Percentiles rank a stretch among this genome's conserved stretches.
phyloP scores from a whole-genome alignment of 1,284 basidiomycete species.

The Kwoniella shivajii region DNA sequence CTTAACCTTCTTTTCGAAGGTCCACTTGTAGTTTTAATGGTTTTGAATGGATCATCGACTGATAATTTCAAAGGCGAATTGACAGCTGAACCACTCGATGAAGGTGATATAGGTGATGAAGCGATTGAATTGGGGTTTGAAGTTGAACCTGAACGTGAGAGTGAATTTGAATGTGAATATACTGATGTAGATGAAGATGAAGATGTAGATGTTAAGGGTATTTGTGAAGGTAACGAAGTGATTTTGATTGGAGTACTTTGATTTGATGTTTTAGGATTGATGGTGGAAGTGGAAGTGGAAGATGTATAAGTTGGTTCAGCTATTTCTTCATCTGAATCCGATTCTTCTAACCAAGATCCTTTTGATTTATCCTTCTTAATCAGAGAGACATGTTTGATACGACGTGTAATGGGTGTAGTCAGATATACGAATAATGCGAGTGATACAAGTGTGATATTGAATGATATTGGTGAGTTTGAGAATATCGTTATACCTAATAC shows the following conservation, averaged over 20 bases:
- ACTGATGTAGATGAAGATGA: background rate
- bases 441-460: conserved; percentile 60
- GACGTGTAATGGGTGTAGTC: conserved; percentile 1
- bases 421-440: conserved; percentile 4
- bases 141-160: background rate
- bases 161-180: background rate
- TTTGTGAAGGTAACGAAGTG: conserved; percentile 12
- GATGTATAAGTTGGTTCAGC: conserved; percentile 26
- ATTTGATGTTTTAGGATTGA: background rate
- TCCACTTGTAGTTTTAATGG: background rate
- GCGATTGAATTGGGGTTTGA: background rate
- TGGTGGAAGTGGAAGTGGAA: too few species aligned
- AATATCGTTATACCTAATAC: conserved; percentile 77
- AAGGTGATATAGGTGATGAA: conserved; percentile 6
- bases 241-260: conserved; percentile 16
- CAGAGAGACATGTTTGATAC: too few species aligned
- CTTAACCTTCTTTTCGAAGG: conserved; percentile 25
- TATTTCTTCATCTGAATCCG: conserved; percentile 45
- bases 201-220: background rate
- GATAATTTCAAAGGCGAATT: conserved; percentile 3
- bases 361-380: conserved; percentile 22
- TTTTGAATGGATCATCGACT: conserved; percentile 8
- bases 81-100: too few species aligned
- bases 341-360: conserved; percentile 50
- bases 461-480: conserved; percentile 61